Base-by-base conservation (phyloP, 106 monocot genomes). In the Apostasia shenzhenica region DNA sequence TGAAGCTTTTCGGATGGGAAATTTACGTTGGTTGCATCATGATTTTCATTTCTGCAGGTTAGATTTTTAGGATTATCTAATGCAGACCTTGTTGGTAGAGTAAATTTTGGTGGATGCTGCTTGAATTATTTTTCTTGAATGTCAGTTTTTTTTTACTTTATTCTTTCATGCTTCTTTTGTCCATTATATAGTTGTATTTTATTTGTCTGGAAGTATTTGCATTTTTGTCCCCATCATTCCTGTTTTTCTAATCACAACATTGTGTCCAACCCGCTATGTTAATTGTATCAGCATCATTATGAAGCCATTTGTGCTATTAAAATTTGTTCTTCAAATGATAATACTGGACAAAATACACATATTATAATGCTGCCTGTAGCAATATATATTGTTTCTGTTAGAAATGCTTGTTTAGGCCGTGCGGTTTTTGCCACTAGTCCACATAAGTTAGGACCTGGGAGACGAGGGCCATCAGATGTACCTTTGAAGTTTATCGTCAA, bases 381-480 rank as follows among this genome's bases (percentile, higher is more conserved):
- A 13, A 45, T 63, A 63, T 63, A 63, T 63, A 63, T 43, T 64
- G 14, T 65, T 37, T 48, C 65, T 65, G 14, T 49, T 65, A 48
- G 48, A 65, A 65, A 48, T 48, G 48, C 12, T 47, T 65, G 65
- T 65, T 65, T 65, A 65, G 65, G 47, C 65, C 37, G 14, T 10
- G 41, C 48, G 12, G 65, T 48, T 26, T 37, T 47, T 47, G 47
- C 65, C 8, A 7, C 65, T 65, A 65, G 65, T 48, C 48, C 14
- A 37, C 46, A 65, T 65, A 65, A 65, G 41, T 65, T 65, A 65
- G 65, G 65, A 48, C 48, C 8, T 48, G 3, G 48, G 48, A 49
- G 65, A 47, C 8, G 65, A 48, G 11, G 65, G 48, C 26, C 65
- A 65, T 65, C 65, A 65, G 65, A 41, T 65, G 14, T 48, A 48